Conservation (phyloP, 169 alveolate genomes). For the Plasmodium gallinaceum region DNA sequence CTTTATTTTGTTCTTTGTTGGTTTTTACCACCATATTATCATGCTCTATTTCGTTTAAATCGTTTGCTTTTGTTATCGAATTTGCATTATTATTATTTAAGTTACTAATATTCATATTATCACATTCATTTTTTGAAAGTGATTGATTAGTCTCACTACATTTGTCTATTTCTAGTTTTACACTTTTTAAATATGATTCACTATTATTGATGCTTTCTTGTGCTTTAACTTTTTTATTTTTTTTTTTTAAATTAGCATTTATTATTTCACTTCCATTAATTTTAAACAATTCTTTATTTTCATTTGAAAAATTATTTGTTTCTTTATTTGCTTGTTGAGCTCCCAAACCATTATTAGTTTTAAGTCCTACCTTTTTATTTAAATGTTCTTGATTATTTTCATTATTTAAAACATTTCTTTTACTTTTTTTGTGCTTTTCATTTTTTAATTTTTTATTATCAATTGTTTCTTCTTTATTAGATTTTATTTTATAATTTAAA, state of each 20-base stretch:
- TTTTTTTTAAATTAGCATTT: not conserved
- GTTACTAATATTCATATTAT: constrained; percentile 5
- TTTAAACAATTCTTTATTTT: not conserved
- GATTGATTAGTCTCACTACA: not conserved
- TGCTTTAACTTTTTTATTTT: not conserved
- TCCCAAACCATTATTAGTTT: not conserved
- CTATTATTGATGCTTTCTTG: not conserved
- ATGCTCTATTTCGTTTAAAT: not conserved
- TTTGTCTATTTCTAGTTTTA: constrained; percentile 22
- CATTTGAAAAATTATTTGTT: not conserved
- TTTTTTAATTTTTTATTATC: constrained; percentile 7
- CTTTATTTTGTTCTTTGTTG: not conserved
- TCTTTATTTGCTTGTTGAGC: constrained; percentile 1
- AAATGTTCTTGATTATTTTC: constrained; percentile 9
- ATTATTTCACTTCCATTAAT: not conserved
- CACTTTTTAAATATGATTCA: not conserved
- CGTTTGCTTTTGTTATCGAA: not conserved
- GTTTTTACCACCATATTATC: constrained; percentile 3
- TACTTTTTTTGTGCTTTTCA: constrained; percentile 17
- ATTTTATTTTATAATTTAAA: constrained; percentile 39
- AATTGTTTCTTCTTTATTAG: constrained; percentile 14
- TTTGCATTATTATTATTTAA: constrained; percentile 1
- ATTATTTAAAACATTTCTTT: constrained; percentile 4
- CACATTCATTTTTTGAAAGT: not conserved
- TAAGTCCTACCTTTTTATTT: not conserved